Conservation (phyloP, 2,329 filamentous ascomycete species). For the Trichocomaceae sp. region DNA sequence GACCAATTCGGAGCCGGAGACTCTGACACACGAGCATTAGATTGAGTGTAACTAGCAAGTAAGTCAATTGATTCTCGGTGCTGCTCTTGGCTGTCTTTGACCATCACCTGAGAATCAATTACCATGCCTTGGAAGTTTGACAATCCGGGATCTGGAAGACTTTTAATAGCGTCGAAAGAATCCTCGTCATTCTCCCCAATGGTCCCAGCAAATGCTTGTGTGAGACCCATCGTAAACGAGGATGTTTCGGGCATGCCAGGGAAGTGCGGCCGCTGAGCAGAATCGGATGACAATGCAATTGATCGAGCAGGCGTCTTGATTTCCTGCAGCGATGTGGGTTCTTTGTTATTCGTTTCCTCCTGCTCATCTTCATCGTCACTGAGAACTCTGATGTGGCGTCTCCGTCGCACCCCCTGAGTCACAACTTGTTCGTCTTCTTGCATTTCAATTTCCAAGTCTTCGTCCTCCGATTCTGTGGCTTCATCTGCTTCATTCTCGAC, state of each 20-base stretch:
- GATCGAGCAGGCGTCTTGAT: conserved; percentile 27
- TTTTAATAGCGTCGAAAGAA: conserved; percentile 46
- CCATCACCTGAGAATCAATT: conserved; percentile 54
- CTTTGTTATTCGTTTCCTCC: not conserved
- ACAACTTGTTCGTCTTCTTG: conserved; percentile 40
- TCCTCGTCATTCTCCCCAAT: conserved; percentile 60
- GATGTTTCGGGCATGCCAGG: conserved; percentile 55
- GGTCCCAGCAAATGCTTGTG: conserved; percentile 85
- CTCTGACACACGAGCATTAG: conserved; percentile 29
- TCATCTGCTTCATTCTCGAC: conserved; percentile 34
- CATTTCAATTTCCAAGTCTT: conserved; percentile 18
- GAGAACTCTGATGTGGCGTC: conserved; percentile 50
- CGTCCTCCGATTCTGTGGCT: conserved; percentile 34
- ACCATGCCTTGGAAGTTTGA: conserved; percentile 50
- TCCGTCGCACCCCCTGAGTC: conserved; percentile 42
- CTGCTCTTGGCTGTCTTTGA: conserved; percentile 51
- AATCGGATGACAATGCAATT: conserved; percentile 22
- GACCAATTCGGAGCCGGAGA: conserved; percentile 42
- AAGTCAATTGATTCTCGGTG: conserved; percentile 40
- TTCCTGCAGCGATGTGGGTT: conserved; percentile 16
- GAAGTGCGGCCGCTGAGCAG: conserved; percentile 50
- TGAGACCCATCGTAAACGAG: conserved; percentile 58
- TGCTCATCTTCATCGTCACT: conserved; percentile 57
- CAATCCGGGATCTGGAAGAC: conserved; percentile 48
- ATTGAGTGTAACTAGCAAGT: conserved; percentile 32